Percentiles rank a stretch among this genome's conserved stretches.
Evolutionary conservation across 139 green algal species (phyloP).

Genomic region (Micractinium sp.): DNA sequence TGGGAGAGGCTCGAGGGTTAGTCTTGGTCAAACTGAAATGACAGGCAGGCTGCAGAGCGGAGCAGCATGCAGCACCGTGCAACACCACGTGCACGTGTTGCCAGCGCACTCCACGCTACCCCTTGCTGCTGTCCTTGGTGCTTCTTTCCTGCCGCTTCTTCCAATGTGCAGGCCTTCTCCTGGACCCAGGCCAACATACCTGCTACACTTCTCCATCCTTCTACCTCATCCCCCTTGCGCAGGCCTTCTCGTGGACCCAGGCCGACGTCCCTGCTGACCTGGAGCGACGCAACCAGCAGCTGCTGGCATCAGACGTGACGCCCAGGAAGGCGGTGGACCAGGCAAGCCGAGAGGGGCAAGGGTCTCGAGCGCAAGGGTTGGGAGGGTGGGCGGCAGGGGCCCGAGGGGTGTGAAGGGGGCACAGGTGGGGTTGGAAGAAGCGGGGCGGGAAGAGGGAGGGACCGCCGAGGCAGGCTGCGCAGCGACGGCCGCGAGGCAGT

Average conservation of each 20-base stretch:
- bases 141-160: too few species aligned
- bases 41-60: too few species aligned
- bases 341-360: not conserved
- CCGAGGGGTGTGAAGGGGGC: too few species aligned
- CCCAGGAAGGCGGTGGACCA: not conserved
- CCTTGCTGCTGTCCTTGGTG: too few species aligned
- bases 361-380: too few species aligned
- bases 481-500: too few species aligned
- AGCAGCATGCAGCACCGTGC: too few species aligned
- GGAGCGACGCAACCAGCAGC: slow-evolving; percentile 19
- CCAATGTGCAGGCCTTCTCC: not conserved
- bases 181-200: not conserved
- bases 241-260: not conserved
- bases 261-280: not conserved
- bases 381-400: not conserved
- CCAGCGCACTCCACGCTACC: too few species aligned
- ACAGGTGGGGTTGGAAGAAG: not conserved
- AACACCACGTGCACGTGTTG: too few species aligned
- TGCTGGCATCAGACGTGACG: not conserved
- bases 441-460: too few species aligned
- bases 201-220: not conserved
- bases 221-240: not conserved
- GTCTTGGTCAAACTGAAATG: too few species aligned
- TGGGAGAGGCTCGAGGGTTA: not conserved
- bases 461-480: too few species aligned